Evolutionary conservation across 1,284 basidiomycete species (phyloP).

Genomic region (Boletus sp.): DNA sequence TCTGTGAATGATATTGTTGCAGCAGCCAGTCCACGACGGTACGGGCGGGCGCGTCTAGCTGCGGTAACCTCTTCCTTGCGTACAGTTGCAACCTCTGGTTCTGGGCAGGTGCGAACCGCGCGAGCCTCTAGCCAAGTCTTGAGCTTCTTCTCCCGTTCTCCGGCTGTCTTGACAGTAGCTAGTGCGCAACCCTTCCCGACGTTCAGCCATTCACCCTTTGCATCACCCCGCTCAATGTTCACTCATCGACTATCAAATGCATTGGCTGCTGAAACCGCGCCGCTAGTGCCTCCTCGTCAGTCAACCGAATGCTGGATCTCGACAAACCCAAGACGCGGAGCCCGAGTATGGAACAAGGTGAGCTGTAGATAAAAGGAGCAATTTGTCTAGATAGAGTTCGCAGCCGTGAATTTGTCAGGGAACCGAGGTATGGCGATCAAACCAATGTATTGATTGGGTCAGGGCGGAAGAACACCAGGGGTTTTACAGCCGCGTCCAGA

Average conservation of each 20-base stretch:
- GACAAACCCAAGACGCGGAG: slow-evolving; percentile 58
- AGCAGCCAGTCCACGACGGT: slow-evolving; percentile 51
- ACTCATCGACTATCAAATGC: slow-evolving; percentile 55
- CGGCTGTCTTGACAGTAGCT: slow-evolving; percentile 48
- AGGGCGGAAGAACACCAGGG: slow-evolving; percentile 67
- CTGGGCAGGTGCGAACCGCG: neutral
- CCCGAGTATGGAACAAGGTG: slow-evolving; percentile 35
- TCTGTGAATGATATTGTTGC: slow-evolving; percentile 54
- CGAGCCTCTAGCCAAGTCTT: slow-evolving; percentile 46
- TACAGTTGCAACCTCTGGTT: neutral
- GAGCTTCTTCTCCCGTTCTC: slow-evolving; percentile 55
- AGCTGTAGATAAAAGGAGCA: slow-evolving; percentile 39
- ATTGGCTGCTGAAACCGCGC: slow-evolving; percentile 41
- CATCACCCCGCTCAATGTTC: slow-evolving; percentile 40
- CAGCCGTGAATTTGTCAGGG: slow-evolving; percentile 48
- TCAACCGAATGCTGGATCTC: slow-evolving; percentile 46
- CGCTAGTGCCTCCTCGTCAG: slow-evolving; percentile 49
- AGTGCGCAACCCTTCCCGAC: slow-evolving; percentile 55
- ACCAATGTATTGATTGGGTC: slow-evolving; percentile 46
- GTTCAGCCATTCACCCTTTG: slow-evolving; percentile 48
- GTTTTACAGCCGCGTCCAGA: slow-evolving; percentile 44
- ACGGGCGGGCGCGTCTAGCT: slow-evolving; percentile 31
- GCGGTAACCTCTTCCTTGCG: slow-evolving; percentile 3
- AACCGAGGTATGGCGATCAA: slow-evolving; percentile 40
- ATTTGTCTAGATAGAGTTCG: slow-evolving; percentile 57